phyloP scores from a whole-genome alignment of 176 grass and related monocot genomes.

The Aegilops bicornis region DNA sequence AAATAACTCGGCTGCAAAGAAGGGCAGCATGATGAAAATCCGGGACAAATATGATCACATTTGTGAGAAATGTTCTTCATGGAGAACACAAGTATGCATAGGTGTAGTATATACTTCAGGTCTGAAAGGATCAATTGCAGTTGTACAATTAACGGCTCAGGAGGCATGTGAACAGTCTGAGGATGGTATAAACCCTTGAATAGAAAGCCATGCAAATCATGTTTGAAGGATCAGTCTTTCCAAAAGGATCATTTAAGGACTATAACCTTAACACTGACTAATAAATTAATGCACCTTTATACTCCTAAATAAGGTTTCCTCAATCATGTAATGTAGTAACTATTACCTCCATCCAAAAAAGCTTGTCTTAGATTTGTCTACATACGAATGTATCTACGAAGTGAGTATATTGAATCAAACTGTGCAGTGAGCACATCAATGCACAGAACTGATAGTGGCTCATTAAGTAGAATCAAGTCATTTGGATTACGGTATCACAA shows the following conservation, averaged over 20 bases:
- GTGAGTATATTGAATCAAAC: not conserved
- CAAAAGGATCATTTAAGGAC: not conserved
- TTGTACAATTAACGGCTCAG: not conserved
- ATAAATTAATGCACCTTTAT: not conserved
- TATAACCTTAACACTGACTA: not conserved
- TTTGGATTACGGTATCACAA: not conserved
- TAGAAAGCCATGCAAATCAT: not conserved
- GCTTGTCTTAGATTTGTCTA: no score
- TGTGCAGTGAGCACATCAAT: not conserved
- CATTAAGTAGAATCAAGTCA: not conserved
- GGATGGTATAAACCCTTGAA: not conserved
- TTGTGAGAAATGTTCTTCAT: not conserved
- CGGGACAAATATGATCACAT: not conserved
- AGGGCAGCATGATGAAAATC: slow-evolving; percentile 32
- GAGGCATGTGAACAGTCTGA: not conserved
- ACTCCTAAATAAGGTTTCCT: not conserved
- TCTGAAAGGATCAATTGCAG: not conserved
- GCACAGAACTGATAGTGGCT: not conserved
- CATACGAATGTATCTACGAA: no score
- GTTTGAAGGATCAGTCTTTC: not conserved
- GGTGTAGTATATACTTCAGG: not conserved
- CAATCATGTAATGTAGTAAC: not conserved
- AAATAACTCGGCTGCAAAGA: slow-evolving; percentile 87
- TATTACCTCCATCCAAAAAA: no score
- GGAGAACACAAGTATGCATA: not conserved